These are phyloP conservation scores for Pseudopediastrum boryanum DNA, from an alignment of 139 green algal species.

Conservation along the genomic window DNA sequence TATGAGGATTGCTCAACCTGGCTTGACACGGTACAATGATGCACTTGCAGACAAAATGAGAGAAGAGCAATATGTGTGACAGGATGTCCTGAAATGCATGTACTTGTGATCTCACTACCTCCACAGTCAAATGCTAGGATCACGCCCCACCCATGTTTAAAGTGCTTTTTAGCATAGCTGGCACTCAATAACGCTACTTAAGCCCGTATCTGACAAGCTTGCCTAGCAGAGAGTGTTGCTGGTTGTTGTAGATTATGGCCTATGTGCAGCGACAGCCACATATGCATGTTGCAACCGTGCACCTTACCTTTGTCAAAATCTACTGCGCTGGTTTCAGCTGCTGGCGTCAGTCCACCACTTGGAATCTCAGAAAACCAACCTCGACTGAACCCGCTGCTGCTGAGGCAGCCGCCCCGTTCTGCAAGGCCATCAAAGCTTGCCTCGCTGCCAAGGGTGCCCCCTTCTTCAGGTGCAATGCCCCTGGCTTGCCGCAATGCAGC, in stretches of 20 bases:
- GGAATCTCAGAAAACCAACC: constrained; percentile 34
- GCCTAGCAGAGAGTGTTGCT: not conserved
- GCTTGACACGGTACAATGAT: too few species aligned
- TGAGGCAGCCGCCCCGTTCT: constrained; percentile 7
- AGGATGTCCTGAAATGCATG: not conserved
- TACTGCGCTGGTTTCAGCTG: not conserved
- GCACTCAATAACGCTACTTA: too few species aligned
- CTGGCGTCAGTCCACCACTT: not conserved
- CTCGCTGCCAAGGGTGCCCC: not conserved
- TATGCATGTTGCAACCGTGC: not conserved
- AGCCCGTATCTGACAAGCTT: not conserved
- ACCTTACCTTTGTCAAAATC: constrained; percentile 5
- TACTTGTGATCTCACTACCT: too few species aligned
- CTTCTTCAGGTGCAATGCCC: constrained; percentile 21
- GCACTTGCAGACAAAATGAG: too few species aligned
- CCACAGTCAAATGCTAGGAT: too few species aligned
- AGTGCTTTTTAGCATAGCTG: too few species aligned
- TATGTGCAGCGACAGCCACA: not conserved
- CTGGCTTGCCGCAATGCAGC: constrained; percentile 24
- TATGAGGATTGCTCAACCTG: too few species aligned
- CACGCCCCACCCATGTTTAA: too few species aligned
- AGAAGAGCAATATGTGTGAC: not conserved
- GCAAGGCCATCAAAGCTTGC: constrained; percentile 5
- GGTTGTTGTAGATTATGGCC: not conserved
- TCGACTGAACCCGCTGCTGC: constrained; percentile 27